Percentiles rank a stretch among this genome's conserved stretches.
phyloP scores from a whole-genome alignment of 192 early-diverging fungal genomes.

The Coemansia sp. region DNA sequence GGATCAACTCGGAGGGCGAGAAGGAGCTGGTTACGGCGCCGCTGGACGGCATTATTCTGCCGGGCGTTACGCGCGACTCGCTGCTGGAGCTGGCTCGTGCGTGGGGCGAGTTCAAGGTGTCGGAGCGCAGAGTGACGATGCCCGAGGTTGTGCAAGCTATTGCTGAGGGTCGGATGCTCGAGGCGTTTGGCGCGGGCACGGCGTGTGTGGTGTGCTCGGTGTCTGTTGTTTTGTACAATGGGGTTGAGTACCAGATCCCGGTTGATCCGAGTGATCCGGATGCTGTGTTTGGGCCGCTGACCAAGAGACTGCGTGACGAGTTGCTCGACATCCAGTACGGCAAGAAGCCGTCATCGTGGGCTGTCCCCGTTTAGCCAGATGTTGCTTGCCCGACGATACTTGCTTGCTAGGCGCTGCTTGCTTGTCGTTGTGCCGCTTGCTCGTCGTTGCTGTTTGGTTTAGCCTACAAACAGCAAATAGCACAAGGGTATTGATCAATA shows the following conservation, averaged over 20 bases:
- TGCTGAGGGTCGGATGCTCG: conserved; percentile 75
- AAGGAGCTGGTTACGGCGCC: conserved; percentile 88
- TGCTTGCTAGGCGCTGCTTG: too few relatives aligned
- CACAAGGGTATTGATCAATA: too few relatives aligned
- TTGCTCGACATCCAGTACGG: conserved; percentile 97
- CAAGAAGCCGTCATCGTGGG: conserved; percentile 56
- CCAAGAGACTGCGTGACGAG: conserved; percentile 76
- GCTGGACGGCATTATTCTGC: conserved; percentile 93
- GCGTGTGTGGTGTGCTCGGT: conserved; percentile 95
- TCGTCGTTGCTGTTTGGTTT: too few relatives aligned
- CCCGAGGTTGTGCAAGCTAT: conserved; percentile 71
- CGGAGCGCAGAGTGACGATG: conserved; percentile 85
- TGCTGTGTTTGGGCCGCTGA: conserved; percentile 82
- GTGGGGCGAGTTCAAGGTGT: conserved; percentile 91
- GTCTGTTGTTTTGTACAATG: conserved; percentile 78
- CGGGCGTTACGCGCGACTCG: conserved; percentile 95
- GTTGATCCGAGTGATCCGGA: conserved; percentile 84
- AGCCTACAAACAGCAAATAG: too few relatives aligned
- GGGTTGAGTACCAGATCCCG: conserved; percentile 72
- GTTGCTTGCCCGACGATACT: too few relatives aligned
- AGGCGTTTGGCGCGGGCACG: conserved; percentile 98
- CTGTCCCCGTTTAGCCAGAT: conserved; percentile 19
- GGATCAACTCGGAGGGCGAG: conserved; percentile 80
- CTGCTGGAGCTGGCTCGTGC: conserved; percentile 74
- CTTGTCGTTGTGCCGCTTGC: too few relatives aligned